phyloP scores from a whole-genome alignment of 1,284 basidiomycete species.

The Paramarasmius palmivorus region DNA sequence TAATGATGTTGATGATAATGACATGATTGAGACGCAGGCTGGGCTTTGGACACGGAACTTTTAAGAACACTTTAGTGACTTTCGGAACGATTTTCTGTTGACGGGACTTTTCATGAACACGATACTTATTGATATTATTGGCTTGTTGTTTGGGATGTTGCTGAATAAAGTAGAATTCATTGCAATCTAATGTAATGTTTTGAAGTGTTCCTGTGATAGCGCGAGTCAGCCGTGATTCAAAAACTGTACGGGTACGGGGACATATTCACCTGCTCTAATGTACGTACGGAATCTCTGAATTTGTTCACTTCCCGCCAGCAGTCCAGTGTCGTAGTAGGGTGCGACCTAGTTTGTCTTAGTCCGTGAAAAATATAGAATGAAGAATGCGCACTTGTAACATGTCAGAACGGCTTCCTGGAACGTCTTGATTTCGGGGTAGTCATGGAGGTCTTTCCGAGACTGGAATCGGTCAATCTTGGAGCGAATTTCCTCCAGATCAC shows the following conservation, averaged over 20 bases:
- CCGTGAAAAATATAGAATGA: not conserved
- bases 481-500: slow-evolving; percentile 72
- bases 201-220: slow-evolving; percentile 49
- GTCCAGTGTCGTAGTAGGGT: slow-evolving; percentile 62
- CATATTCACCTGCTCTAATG: slow-evolving; percentile 57
- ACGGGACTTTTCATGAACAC: slow-evolving; percentile 1
- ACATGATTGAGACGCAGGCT: not conserved
- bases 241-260: slow-evolving; percentile 7
- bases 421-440: slow-evolving; percentile 58
- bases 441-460: slow-evolving; percentile 51
- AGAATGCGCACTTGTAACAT: slow-evolving; percentile 68
- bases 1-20: not conserved
- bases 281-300: slow-evolving; percentile 71
- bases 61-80: no score
- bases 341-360: slow-evolving; percentile 42
- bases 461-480: slow-evolving; percentile 76
- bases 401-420: slow-evolving; percentile 60
- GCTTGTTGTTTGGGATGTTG: not conserved
- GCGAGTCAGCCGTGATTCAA: slow-evolving; percentile 1
- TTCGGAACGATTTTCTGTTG: not conserved
- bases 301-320: slow-evolving; percentile 77
- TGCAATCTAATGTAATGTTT: slow-evolving; percentile 45
- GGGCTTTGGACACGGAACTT: no score
- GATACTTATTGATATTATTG: not conserved
- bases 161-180: not conserved